A percentile compares a stretch with the other conserved stretches of the same genome.
phyloP scores from a whole-genome alignment of 371 early-diverging fungal genomes.

The Amoeboaphelidium protococcarum region DNA sequence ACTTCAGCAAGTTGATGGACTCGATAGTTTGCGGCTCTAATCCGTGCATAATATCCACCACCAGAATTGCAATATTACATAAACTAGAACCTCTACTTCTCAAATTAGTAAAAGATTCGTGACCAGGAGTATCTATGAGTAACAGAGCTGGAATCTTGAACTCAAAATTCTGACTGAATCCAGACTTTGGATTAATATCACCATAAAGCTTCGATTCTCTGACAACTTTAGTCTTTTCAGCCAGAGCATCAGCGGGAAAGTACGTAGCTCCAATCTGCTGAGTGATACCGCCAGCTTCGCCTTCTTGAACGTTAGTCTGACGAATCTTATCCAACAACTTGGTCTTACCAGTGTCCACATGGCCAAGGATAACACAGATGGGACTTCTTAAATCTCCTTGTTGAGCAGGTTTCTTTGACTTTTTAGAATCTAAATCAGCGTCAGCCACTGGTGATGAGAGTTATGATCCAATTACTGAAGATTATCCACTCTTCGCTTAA shows the following conservation, averaged over 20 bases:
- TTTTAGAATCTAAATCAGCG: background rate
- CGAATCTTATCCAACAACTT: slow-evolving; percentile 98
- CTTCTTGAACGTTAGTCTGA: slow-evolving; percentile 98
- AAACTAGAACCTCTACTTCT: slow-evolving; percentile 94
- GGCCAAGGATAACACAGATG: slow-evolving; percentile 98
- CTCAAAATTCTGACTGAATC: slow-evolving; percentile 18
- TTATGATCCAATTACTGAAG: background rate
- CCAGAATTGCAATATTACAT: slow-evolving; percentile 98
- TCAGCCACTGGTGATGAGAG: background rate
- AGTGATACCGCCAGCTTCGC: slow-evolving; percentile 99
- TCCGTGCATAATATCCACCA: slow-evolving; percentile 99
- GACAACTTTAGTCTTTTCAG: slow-evolving; percentile 60
- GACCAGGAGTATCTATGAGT: slow-evolving; percentile 99
- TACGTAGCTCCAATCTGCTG: slow-evolving; percentile 99
- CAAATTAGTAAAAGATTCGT: slow-evolving; percentile 98
- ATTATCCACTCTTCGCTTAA: slow-evolving; percentile 4
- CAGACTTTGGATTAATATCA: slow-evolving; percentile 14
- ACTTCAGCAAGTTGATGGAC: slow-evolving; percentile 75
- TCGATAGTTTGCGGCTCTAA: slow-evolving; percentile 98
- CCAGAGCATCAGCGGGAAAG: slow-evolving; percentile 89
- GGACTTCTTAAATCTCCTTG: slow-evolving; percentile 89
- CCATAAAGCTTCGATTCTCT: slow-evolving; percentile 6
- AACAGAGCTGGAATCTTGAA: slow-evolving; percentile 90
- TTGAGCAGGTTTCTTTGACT: slow-evolving; percentile 23
- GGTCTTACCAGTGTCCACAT: slow-evolving; percentile 99